Percentiles rank a stretch among this genome's conserved stretches.
These are phyloP conservation scores for Nicotiana tabacum DNA, from an alignment of 257 asterid species.

Conservation along the genomic window DNA sequence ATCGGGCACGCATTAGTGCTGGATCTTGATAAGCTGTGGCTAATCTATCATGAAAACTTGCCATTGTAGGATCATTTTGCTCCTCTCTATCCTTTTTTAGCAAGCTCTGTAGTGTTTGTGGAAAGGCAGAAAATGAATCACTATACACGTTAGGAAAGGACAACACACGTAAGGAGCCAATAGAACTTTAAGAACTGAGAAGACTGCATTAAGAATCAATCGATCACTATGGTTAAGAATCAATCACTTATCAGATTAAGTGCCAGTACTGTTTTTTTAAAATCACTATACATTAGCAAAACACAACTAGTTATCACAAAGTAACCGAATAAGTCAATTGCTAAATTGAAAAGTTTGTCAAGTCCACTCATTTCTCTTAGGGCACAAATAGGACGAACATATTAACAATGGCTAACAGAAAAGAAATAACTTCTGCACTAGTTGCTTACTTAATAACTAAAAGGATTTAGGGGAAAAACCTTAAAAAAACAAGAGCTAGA, in stretches of 20 bases:
- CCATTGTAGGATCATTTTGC: slow-evolving; percentile 41
- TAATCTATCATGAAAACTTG: slow-evolving; percentile 55
- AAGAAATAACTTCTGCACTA: neutral
- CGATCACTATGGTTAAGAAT: neutral
- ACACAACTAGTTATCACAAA: neutral
- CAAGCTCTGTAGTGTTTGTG: slow-evolving; percentile 52
- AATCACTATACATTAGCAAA: neutral
- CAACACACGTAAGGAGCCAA: neutral
- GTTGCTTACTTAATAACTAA: neutral
- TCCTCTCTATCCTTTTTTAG: slow-evolving; percentile 73
- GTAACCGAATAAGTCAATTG: slow-evolving; percentile 5
- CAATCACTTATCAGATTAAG: neutral
- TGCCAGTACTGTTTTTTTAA: neutral
- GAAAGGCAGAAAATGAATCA: neutral
- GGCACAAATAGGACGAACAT: neutral
- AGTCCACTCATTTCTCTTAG: neutral
- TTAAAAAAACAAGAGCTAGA: neutral
- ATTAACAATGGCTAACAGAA: neutral
- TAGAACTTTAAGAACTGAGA: neutral
- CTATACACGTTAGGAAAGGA: neutral
- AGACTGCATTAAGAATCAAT: neutral
- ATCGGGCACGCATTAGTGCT: slow-evolving; percentile 34
- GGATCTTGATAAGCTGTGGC: slow-evolving; percentile 74
- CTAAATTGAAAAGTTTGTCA: neutral
- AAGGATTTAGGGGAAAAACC: neutral